These are phyloP conservation scores for Aspergillus ruber DNA, from an alignment of 2,329 filamentous ascomycete genomes.

Conservation along the genomic window DNA sequence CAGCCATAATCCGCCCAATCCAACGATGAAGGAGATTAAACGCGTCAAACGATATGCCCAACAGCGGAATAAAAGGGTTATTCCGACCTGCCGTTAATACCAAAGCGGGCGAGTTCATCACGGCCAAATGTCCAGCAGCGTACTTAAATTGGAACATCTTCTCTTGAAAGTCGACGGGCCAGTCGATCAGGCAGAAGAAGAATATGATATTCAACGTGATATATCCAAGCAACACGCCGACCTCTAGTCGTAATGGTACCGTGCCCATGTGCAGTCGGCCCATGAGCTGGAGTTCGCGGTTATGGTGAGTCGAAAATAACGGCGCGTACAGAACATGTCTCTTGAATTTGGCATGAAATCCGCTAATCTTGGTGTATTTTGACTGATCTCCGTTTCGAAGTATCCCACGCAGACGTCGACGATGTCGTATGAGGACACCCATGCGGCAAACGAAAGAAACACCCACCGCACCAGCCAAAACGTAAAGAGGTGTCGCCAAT, in stretches of 20 bases:
- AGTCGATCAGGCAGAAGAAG: constrained; percentile 42
- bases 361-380: constrained; percentile 10
- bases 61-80: constrained; percentile 73
- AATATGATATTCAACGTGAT: constrained; percentile 66
- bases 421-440: constrained; percentile 17
- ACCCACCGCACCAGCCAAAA: constrained; percentile 17
- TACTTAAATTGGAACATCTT: constrained; percentile 57
- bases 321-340: constrained; percentile 52
- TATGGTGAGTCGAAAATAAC: constrained; percentile 64
- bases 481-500: constrained; percentile 26
- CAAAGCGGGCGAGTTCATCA: constrained; percentile 82
- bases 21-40: constrained; percentile 86
- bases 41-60: constrained; percentile 84
- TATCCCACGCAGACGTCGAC: constrained; percentile 15
- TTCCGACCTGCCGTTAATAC: constrained; percentile 83
- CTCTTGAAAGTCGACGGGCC: constrained; percentile 23
- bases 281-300: constrained; percentile 60
- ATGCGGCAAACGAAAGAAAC: constrained; percentile 19
- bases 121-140: constrained; percentile 70
- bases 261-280: constrained; percentile 63
- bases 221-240: constrained; percentile 60
- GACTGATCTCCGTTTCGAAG: constrained; percentile 16
- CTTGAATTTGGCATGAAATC: constrained; percentile 24
- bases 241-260: constrained; percentile 66
- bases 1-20: constrained; percentile 65